Evolutionary conservation across 2,329 filamentous ascomycete genomes (phyloP), one percentile per base, ranked within the genome.

Genomic region (Dothidotthia symphoricarpi): DNA sequence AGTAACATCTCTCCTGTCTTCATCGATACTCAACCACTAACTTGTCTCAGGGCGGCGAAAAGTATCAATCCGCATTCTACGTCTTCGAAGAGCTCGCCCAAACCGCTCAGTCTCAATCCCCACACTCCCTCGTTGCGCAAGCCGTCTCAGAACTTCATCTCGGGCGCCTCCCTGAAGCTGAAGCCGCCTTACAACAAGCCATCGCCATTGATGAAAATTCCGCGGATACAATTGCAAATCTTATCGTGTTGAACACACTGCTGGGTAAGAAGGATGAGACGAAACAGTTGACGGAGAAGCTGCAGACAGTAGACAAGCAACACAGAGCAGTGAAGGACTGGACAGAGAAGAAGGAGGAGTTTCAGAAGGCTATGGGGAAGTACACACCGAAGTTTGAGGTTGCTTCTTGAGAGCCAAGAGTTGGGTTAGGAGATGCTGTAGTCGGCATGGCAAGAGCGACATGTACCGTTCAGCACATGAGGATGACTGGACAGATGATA

Each of bases 21-120:
- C 12, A 6, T 9, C 12, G 3, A 3, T 4, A n/a, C 7, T 6
- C n/a, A 13, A 33, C 8, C 27, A 69, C 49, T 72, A 42, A 44
- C 30, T 33, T 9, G 4, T n/a, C 36, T 16, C 45, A 95, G 85
- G 91, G 91, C 61, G 90, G 90, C 53, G 89, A 95, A 55, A 93
- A 88, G 67, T 97, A 97, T 70, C 93, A 97, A 63, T 87, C 93
- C 62, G 85, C 91, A 13, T 97, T 95, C 70, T 97, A 98, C 75
- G 91, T 97, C 45, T 97, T 88, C 61, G 91, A 97, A 70, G 93
- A 98, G 69, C 80, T 97, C 32, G 91, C 93, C 4, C 88, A 95
- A 63, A 84, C 87, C 17, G 85, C 89, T 2, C 82, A 86, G 22
- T 89, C 87, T 13, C 83, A 88, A 32, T 87, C 87, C 12, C 76